A percentile compares a stretch with the other conserved stretches of the same genome.
These are phyloP conservation scores for Elaeagnus macrophylla DNA, from an alignment of 306 rosid genomes.

Conservation along the genomic window DNA sequence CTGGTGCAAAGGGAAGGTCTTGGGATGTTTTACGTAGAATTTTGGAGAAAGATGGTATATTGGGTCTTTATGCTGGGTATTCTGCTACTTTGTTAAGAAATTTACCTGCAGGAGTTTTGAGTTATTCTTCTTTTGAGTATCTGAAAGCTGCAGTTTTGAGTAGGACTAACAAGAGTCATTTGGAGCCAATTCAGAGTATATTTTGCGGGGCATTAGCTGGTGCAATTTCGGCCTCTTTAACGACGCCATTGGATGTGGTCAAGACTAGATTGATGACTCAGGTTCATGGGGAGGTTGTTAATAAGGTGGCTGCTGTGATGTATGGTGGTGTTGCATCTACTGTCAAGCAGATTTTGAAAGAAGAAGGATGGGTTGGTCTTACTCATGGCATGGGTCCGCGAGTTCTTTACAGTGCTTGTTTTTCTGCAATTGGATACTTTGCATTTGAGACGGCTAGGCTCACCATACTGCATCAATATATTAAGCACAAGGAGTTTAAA, in stretches of 20 bases:
- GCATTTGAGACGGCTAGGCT: constrained; percentile 88
- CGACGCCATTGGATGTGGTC: constrained; percentile 87
- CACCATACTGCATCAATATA: no score
- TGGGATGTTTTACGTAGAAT: constrained; percentile 43
- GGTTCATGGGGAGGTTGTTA: constrained; percentile 40
- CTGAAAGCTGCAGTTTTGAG: constrained; percentile 35
- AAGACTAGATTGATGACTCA: constrained; percentile 94
- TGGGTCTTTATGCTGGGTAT: constrained; percentile 59
- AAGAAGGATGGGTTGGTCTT: constrained; percentile 80
- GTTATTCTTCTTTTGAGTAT: constrained; percentile 63
- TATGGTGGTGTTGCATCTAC: constrained; percentile 50
- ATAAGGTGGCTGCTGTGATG: constrained; percentile 45
- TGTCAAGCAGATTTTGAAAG: constrained; percentile 51
- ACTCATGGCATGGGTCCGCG: constrained; percentile 90
- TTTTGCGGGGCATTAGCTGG: constrained; percentile 86
- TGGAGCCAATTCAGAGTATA: constrained; percentile 80
- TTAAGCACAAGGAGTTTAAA: constrained; percentile 4
- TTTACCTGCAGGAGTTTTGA: constrained; percentile 59
- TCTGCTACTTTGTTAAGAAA: constrained; percentile 53
- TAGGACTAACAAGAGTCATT: constrained; percentile 18
- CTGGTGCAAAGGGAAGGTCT: constrained; percentile 55
- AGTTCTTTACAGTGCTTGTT: constrained; percentile 84
- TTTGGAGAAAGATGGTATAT: constrained; percentile 50
- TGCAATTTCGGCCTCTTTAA: constrained; percentile 73
- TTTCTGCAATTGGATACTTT: constrained; percentile 83